Percentiles rank a stretch among this genome's conserved stretches.
phyloP scores from a whole-genome alignment of 2,329 filamentous ascomycete species.

The Colletotrichum spaethianum region DNA sequence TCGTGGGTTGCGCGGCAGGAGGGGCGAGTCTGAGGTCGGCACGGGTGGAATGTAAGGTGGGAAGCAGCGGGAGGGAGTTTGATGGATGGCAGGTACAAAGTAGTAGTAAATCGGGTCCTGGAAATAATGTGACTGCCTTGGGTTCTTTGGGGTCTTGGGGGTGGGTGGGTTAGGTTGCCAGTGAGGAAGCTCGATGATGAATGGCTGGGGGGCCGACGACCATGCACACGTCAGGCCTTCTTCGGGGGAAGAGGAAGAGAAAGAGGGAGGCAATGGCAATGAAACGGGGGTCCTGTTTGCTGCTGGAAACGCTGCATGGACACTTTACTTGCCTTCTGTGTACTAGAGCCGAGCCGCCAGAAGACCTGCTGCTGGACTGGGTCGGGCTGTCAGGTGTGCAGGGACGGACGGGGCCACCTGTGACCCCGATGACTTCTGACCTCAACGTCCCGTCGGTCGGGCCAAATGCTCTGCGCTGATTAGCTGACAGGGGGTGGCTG shows the following conservation, averaged over 20 bases:
- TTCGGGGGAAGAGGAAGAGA: background rate
- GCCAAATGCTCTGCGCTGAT: background rate
- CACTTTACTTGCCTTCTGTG: background rate
- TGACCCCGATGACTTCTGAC: constrained; percentile 16
- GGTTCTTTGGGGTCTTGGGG: background rate
- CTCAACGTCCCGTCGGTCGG: background rate
- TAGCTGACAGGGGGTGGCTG: background rate
- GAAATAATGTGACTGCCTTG: constrained; percentile 42
- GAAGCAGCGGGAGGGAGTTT: constrained; percentile 12
- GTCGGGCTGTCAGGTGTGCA: constrained; percentile 32
- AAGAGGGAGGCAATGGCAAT: no score
- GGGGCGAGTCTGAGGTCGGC: constrained; percentile 20
- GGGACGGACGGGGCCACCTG: background rate
- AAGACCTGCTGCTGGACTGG: no score
- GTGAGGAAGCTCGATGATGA: constrained; percentile 34
- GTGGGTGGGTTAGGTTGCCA: background rate
- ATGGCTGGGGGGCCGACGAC: constrained; percentile 34
- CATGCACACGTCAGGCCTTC: constrained; percentile 39
- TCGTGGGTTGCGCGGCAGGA: constrained; percentile 33
- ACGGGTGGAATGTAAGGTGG: constrained; percentile 24
- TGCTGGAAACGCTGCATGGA: constrained; percentile 1
- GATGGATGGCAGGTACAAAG: constrained; percentile 21
- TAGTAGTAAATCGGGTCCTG: constrained; percentile 33
- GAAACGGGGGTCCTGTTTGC: background rate
- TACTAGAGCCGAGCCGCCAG: no score